phyloP scores from a whole-genome alignment of 805 yeast species.

The Kuraishia capsulata region DNA sequence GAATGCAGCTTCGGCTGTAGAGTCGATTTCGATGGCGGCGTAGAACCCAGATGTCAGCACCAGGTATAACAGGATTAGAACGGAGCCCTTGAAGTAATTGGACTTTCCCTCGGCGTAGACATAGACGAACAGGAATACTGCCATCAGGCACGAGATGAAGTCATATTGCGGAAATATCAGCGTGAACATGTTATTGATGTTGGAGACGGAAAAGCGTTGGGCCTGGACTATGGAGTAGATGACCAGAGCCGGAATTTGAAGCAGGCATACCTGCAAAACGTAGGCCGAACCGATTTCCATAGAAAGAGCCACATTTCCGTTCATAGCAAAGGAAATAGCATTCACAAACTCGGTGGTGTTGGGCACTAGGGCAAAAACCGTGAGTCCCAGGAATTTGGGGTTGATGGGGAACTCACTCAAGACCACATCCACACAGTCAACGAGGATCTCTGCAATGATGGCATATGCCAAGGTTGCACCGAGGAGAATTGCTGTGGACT shows the following conservation, averaged over 20 bases:
- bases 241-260: slow-evolving; percentile 89
- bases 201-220: slow-evolving; percentile 21
- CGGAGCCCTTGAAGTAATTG: slow-evolving; percentile 92
- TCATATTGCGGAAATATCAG: slow-evolving; percentile 96
- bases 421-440: slow-evolving; percentile 87
- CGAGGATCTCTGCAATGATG: slow-evolving; percentile 86
- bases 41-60: slow-evolving; percentile 78
- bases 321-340: slow-evolving; percentile 92
- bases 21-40: slow-evolving; percentile 38
- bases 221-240: slow-evolving; percentile 55
- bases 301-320: slow-evolving; percentile 92
- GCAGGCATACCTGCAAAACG: slow-evolving; percentile 87
- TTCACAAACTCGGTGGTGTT: slow-evolving; percentile 94
- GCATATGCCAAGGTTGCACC: slow-evolving; percentile 87
- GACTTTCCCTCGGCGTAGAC: slow-evolving; percentile 95
- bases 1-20: slow-evolving; percentile 8
- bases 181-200: slow-evolving; percentile 49
- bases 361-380: slow-evolving; percentile 93
- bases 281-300: slow-evolving; percentile 99
- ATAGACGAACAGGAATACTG: slow-evolving; percentile 85
- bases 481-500: slow-evolving; percentile 73
- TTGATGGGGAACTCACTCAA: slow-evolving; percentile 69
- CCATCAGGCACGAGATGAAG: slow-evolving; percentile 70
- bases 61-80: slow-evolving; percentile 67
- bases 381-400: slow-evolving; percentile 87